These are phyloP conservation scores for Cercospora zeina DNA, from an alignment of 2,329 filamentous ascomycete species.

Conservation along the genomic window DNA sequence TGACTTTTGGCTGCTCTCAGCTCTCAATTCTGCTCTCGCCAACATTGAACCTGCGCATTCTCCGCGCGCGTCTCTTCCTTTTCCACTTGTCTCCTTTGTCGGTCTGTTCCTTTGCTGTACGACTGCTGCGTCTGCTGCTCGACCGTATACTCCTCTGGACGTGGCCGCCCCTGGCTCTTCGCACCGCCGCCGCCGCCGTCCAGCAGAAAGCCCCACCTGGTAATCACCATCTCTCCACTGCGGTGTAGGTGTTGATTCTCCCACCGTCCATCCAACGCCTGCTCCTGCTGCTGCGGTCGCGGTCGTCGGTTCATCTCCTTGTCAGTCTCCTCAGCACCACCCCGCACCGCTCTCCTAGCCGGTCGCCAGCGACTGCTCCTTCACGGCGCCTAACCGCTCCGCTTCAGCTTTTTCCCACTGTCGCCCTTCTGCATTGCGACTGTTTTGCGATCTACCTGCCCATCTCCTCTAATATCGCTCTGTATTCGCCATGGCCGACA, in stretches of 20 bases:
- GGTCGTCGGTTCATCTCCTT: slow-evolving; percentile 17
- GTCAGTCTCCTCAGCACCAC: slow-evolving; percentile 15
- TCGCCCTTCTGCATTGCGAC: slow-evolving; percentile 16
- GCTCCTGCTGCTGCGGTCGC: not conserved
- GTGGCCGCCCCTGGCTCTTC: not conserved
- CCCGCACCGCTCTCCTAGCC: slow-evolving; percentile 19
- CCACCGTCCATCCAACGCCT: slow-evolving; percentile 5
- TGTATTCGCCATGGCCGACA: slow-evolving; percentile 70
- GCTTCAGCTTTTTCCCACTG: slow-evolving; percentile 20
- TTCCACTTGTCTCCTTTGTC: slow-evolving; percentile 20
- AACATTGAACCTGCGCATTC: slow-evolving; percentile 5
- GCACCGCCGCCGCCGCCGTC: not conserved
- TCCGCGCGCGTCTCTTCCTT: slow-evolving; percentile 12
- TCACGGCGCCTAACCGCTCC: slow-evolving; percentile 28
- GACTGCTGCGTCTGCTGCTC: slow-evolving; percentile 12
- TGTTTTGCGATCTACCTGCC: slow-evolving; percentile 28
- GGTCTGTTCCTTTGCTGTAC: slow-evolving; percentile 14
- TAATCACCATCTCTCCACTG: slow-evolving; percentile 15
- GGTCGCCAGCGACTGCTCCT: not conserved
- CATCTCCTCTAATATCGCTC: slow-evolving; percentile 43
- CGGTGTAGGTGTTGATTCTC: slow-evolving; percentile 18
- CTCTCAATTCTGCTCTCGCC: slow-evolving; percentile 6
- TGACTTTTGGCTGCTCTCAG: slow-evolving; percentile 11
- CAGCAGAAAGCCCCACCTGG: slow-evolving; percentile 6
- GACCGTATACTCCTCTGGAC: slow-evolving; percentile 6